Conservation (phyloP, 768 basidiomycete genomes). For the Boletellus emodensis region DNA sequence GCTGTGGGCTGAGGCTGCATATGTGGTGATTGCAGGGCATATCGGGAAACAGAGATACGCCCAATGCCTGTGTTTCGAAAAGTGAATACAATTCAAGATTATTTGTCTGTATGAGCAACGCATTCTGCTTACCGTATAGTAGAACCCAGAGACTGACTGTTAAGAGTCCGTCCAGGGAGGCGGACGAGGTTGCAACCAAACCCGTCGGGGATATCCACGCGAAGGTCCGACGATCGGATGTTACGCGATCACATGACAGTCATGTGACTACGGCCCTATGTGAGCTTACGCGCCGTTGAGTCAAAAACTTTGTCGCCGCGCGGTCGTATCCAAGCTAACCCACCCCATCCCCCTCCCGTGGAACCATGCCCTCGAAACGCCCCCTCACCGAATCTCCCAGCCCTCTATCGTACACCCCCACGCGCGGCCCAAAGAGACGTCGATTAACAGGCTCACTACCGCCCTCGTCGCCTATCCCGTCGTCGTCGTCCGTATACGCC, state of each 20-base stretch:
- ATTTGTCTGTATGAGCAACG: too few species aligned
- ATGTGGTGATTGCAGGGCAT: too few species aligned
- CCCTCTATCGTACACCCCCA: slow-evolving; percentile 27
- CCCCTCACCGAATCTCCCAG: slow-evolving; percentile 25
- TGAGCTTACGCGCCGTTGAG: slow-evolving; percentile 13
- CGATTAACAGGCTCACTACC: slow-evolving; percentile 20
- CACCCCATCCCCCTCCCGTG: background rate
- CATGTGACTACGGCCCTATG: slow-evolving; percentile 10
- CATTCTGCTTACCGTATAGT: too few species aligned
- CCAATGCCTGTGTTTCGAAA: too few species aligned
- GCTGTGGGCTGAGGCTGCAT: too few species aligned
- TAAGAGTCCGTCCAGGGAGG: too few species aligned
- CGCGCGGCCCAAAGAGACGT: slow-evolving; percentile 28
- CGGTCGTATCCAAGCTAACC: background rate
- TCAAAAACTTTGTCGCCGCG: slow-evolving; percentile 1
- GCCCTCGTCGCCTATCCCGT: slow-evolving; percentile 27
- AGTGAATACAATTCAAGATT: too few species aligned
- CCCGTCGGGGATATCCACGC: too few species aligned
- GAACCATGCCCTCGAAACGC: slow-evolving; percentile 28
- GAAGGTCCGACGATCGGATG: too few species aligned
- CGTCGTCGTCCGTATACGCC: slow-evolving; percentile 23
- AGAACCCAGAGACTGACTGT: too few species aligned
- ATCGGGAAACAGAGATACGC: too few species aligned
- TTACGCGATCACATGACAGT: slow-evolving; percentile 17
- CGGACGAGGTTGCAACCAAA: too few species aligned